Base-by-base conservation (phyloP, 108 stramenopile species). In the Pseudonitzschia pungens region DNA sequence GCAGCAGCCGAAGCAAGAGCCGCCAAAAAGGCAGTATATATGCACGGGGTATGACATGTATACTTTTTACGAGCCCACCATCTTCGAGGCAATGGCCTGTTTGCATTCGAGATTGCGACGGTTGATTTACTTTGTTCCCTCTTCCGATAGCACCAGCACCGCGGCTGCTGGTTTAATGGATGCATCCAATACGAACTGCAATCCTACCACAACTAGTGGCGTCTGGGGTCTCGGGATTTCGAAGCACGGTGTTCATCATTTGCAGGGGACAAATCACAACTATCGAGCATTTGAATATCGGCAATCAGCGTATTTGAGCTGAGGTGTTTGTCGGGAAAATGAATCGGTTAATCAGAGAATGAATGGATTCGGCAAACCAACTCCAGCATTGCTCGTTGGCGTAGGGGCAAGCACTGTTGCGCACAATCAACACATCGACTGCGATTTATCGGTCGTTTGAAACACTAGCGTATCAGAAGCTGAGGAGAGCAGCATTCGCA, bases 191-290 rank as follows among this genome's bases (percentile, higher is more conserved):
- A 12, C 53, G 43, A 55, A 56, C 69, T 7, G 56, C 26, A 4
- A 42, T 28, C 2, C 36, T 36, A 6, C 36, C 36, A 36, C 45
- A 48, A 48, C 14, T 18, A 48, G 18, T 48, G 44, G 4, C 31
- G 73, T 70, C 4, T 79, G 78, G 78, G 10, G 58, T 11, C 27
- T 44, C n/a, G 83, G 76, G 29, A 68, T 77, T 27, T 68, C 73
- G 32, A 64, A 65, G 21, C 69, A 75, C 58, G 31, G n/a, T 22
- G 80, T 93, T 12, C 89, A 93, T 67, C 67, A 50, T 59, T 74
- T 93, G 53, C 88, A 89, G n/a, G 87, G 88, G 11, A 93, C 90
- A 26, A 93, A 93, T 70, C 92, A 93, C 80, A 77, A 76, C 27
- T 93, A 83, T 76, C 83, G 92, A 43, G 88, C 83, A n/a, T 93